These are phyloP conservation scores for Penicillium olsonii DNA, from an alignment of 2,329 filamentous ascomycete species.

Conservation along the genomic window DNA sequence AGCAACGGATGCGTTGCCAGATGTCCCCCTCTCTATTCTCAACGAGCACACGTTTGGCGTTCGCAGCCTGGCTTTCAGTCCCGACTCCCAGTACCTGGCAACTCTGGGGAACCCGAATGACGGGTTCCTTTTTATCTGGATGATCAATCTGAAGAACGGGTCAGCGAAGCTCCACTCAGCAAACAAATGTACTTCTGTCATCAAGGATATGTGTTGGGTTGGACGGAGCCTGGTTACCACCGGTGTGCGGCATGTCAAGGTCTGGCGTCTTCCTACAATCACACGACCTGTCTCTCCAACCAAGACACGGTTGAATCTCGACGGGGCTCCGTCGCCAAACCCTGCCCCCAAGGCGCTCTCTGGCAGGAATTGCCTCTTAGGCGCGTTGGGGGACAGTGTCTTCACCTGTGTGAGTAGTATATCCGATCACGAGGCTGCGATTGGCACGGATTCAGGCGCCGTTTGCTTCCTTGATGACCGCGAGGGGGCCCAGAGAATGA, in stretches of 20 bases:
- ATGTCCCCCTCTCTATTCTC: slow-evolving; percentile 79
- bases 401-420: slow-evolving; percentile 78
- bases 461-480: slow-evolving; percentile 85
- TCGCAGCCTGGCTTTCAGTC: slow-evolving; percentile 83
- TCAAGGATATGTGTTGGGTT: slow-evolving; percentile 89
- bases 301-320: slow-evolving; percentile 59
- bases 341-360: slow-evolving; percentile 68
- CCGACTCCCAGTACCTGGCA: slow-evolving; percentile 81
- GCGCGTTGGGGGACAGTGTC: slow-evolving; percentile 75
- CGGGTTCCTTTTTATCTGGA: slow-evolving; percentile 91
- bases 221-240: slow-evolving; percentile 80
- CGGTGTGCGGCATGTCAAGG: slow-evolving; percentile 87
- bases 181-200: slow-evolving; percentile 88
- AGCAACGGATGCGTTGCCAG: slow-evolving; percentile 71
- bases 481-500: slow-evolving; percentile 69
- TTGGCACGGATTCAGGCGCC: slow-evolving; percentile 85
- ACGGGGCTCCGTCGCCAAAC: slow-evolving; percentile 36
- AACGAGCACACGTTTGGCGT: slow-evolving; percentile 91
- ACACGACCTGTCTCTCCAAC: slow-evolving; percentile 59
- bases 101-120: slow-evolving; percentile 88
- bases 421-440: slow-evolving; percentile 71
- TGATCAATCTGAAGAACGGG: slow-evolving; percentile 78
- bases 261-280: slow-evolving; percentile 80
- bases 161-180: slow-evolving; percentile 76
- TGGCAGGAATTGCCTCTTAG: slow-evolving; percentile 85